Evolutionary conservation across 139 green algal species (phyloP), one percentile per base, ranked within the genome.

Genomic region (Trebouxia sp.): DNA sequence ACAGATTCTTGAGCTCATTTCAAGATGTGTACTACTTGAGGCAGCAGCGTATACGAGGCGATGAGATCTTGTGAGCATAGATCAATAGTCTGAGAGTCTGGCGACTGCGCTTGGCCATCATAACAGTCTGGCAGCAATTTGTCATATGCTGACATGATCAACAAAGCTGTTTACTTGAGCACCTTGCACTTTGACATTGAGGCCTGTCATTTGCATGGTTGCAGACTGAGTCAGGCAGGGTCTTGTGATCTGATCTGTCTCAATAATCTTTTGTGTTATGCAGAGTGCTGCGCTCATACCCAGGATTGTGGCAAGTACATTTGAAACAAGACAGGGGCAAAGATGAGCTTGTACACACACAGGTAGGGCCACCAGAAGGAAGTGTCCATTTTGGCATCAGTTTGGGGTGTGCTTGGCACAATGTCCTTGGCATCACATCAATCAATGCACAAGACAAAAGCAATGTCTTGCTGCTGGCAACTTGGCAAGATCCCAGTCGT

Each of bases 1-100:
- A 92, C 75, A 66, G 87, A 42, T 84, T 94, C 48, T 82, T 93
- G n/a, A 77, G 43, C 20, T 78, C 56, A 65, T 96, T 97, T 72
- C 1, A 80, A 42, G 84, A 90, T 55, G 87, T 87, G 4, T 97
- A 95, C 87, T 88, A 75, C 75, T 84, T 95, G 12, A 88, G 82
- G 69, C 87, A 95, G 86, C 82, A 90, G 37, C 86, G 89, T 53
- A 88, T 96, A 37, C 88, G 86, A 70, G 90, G 90, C 11, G 92
- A 96, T 62, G 75, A 90, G 20, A 75, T 92, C 24, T 79, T 84
- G 22, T 81, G 28, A 45, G 35, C 42, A 48, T 35, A 42, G 39
- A 35, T 20, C 58, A 72, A 38, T 17, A 14, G 15, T 17, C 17
- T 14, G 48, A n/a, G 48, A 58, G 48, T 17, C 48, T n/a, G n/a